Conservation (phyloP, 1,284 basidiomycete species). For the Microbotryomycetes sp. region DNA sequence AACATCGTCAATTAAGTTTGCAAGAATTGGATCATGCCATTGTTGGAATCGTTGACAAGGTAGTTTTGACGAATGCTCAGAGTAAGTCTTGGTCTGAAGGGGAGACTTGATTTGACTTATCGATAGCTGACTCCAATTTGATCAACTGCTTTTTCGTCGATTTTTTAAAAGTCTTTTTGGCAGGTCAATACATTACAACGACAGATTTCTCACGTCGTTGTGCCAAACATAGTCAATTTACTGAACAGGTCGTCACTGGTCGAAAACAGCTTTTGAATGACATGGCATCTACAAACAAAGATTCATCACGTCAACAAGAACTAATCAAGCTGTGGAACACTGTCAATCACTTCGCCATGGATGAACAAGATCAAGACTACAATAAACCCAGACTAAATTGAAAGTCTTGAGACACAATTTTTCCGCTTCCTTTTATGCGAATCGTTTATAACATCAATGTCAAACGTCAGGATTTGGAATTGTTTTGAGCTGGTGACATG, state of each 20-base stretch:
- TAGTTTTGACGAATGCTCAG: slow-evolving; percentile 30
- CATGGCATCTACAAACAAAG: background rate
- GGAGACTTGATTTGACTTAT: too few species aligned
- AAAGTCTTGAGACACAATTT: too few species aligned
- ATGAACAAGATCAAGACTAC: background rate
- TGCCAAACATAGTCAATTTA: slow-evolving; percentile 35
- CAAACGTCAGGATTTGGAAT: too few species aligned
- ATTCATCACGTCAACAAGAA: background rate
- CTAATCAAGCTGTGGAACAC: slow-evolving; percentile 8
- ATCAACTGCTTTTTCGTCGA: too few species aligned
- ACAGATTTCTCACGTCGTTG: slow-evolving; percentile 18
- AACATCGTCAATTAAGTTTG: slow-evolving; percentile 1
- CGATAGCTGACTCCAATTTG: too few species aligned
- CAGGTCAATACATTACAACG: slow-evolving; percentile 22
- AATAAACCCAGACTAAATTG: too few species aligned
- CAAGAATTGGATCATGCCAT: slow-evolving; percentile 33
- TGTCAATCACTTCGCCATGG: background rate
- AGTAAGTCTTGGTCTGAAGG: slow-evolving; percentile 4
- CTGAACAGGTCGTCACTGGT: slow-evolving; percentile 32
- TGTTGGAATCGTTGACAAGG: slow-evolving; percentile 37
- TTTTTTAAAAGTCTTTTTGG: slow-evolving; percentile 31
- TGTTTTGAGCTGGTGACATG: too few species aligned
- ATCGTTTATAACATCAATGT: too few species aligned
- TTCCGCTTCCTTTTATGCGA: too few species aligned
- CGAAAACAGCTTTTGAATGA: background rate